Percentiles rank a stretch among this genome's conserved stretches.
Evolutionary conservation across 2,329 filamentous ascomycete species (phyloP).

Genomic region (Diaporthe batatas): DNA sequence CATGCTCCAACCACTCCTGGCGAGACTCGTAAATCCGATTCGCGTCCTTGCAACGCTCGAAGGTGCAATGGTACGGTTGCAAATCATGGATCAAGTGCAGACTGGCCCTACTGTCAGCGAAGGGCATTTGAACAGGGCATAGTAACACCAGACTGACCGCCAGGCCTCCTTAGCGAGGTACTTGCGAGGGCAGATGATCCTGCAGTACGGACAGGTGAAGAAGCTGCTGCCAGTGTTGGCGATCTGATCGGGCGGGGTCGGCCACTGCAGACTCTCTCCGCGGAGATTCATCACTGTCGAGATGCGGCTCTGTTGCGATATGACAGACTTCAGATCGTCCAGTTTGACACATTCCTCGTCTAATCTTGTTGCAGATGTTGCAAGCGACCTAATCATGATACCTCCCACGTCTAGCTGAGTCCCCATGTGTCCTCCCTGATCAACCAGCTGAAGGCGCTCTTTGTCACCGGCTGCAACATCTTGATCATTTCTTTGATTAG

Average conservation of each 20-base stretch:
- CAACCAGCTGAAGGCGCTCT: background rate
- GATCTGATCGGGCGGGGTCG: background rate
- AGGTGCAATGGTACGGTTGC: too few relatives aligned
- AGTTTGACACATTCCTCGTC: background rate
- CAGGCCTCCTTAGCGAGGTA: too few relatives aligned
- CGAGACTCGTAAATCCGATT: too few relatives aligned
- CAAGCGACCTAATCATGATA: background rate
- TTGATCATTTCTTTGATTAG: background rate
- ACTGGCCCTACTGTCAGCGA: too few relatives aligned
- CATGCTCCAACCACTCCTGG: too few relatives aligned
- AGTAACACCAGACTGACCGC: too few relatives aligned
- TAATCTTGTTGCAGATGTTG: conserved; percentile 5
- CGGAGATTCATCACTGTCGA: conserved; percentile 13
- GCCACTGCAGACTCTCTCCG: background rate
- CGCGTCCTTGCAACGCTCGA: too few relatives aligned
- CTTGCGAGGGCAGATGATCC: too few relatives aligned
- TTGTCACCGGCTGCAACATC: background rate
- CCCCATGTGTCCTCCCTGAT: background rate
- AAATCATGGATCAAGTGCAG: too few relatives aligned
- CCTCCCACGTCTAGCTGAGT: background rate
- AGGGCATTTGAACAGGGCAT: too few relatives aligned
- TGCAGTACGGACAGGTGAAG: background rate
- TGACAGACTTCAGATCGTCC: background rate
- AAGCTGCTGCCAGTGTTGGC: background rate
- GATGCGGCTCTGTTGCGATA: conserved; percentile 4